A percentile compares a stretch with the other conserved stretches of the same genome.
These are phyloP conservation scores for Aspergillus fischeri DNA, from an alignment of 2,329 filamentous ascomycete species.

Conservation along the genomic window DNA sequence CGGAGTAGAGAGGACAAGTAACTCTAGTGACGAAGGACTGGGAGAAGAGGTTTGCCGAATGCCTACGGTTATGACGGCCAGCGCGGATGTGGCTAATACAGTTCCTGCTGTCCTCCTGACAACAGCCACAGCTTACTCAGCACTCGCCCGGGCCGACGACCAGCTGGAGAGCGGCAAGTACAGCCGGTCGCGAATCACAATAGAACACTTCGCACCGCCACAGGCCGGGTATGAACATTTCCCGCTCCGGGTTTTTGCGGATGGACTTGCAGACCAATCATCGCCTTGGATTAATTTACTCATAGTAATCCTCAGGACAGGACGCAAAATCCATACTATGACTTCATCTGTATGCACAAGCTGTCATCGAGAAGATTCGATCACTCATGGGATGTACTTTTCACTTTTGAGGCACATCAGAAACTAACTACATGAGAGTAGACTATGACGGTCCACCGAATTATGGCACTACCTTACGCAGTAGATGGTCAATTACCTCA, in stretches of 20 bases:
- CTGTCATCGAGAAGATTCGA: not conserved
- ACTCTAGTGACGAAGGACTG: not conserved
- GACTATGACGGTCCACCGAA: not conserved
- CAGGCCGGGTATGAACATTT: slow-evolving; percentile 20
- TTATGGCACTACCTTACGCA: not conserved
- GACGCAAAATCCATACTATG: not conserved
- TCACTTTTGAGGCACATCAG: not conserved
- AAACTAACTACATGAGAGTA: not conserved
- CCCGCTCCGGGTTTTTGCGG: slow-evolving; percentile 18
- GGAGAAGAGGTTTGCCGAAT: slow-evolving; percentile 14
- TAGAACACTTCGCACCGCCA: slow-evolving; percentile 16
- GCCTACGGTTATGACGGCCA: slow-evolving; percentile 25
- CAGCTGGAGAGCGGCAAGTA: slow-evolving; percentile 1
- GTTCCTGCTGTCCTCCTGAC: not conserved
- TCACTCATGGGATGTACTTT: not conserved
- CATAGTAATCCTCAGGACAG: not conserved
- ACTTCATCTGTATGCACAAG: not conserved
- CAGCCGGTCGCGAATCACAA: not conserved
- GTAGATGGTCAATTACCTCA: not conserved
- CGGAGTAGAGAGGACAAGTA: slow-evolving; percentile 1
- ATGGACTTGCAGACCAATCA: slow-evolving; percentile 9
- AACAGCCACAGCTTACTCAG: slow-evolving; percentile 16
- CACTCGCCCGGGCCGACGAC: not conserved
- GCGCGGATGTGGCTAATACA: slow-evolving; percentile 14
- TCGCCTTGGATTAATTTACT: not conserved